A percentile compares a stretch with the other conserved stretches of the same genome.
These are phyloP conservation scores for Plasmopara halstedii DNA, from an alignment of 352 stramenopile species.

Conservation along the genomic window DNA sequence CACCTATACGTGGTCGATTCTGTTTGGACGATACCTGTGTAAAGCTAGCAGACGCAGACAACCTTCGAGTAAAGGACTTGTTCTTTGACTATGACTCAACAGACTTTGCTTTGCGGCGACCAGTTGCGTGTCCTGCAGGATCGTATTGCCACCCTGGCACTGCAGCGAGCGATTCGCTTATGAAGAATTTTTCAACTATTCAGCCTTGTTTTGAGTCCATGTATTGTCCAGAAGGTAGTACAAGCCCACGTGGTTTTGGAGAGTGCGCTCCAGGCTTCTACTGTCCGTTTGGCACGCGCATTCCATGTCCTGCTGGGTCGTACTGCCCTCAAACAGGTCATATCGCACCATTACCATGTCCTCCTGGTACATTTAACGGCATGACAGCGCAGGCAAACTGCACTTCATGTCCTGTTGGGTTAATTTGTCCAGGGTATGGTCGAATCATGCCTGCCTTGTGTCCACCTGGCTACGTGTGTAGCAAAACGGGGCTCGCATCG, in stretches of 20 bases:
- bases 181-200: conserved; percentile 86
- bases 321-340: conserved; percentile 87
- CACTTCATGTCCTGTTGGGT: conserved; percentile 84
- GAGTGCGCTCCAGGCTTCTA: conserved; percentile 88
- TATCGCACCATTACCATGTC: conserved; percentile 82
- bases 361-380: conserved; percentile 89
- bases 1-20: conserved; percentile 87
- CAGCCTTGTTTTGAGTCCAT: conserved; percentile 87
- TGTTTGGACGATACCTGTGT: conserved; percentile 92
- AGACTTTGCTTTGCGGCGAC: conserved; percentile 70
- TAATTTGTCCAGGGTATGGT: conserved; percentile 92
- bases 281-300: conserved; percentile 83
- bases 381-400: conserved; percentile 89
- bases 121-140: conserved; percentile 79
- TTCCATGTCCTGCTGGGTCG: conserved; percentile 87
- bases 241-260: conserved; percentile 69
- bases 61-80: conserved; percentile 64
- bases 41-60: conserved; percentile 71
- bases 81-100: conserved; percentile 82
- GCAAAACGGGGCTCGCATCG: conserved; percentile 61
- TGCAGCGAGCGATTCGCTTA: conserved; percentile 53
- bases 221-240: conserved; percentile 89
- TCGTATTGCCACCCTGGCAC: conserved; percentile 88
- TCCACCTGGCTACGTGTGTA: conserved; percentile 90
- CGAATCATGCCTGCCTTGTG: conserved; percentile 88